Evolutionary conservation across 192 early-diverging fungal genomes (phyloP).

Genomic region (Polychytrium aggregatum): DNA sequence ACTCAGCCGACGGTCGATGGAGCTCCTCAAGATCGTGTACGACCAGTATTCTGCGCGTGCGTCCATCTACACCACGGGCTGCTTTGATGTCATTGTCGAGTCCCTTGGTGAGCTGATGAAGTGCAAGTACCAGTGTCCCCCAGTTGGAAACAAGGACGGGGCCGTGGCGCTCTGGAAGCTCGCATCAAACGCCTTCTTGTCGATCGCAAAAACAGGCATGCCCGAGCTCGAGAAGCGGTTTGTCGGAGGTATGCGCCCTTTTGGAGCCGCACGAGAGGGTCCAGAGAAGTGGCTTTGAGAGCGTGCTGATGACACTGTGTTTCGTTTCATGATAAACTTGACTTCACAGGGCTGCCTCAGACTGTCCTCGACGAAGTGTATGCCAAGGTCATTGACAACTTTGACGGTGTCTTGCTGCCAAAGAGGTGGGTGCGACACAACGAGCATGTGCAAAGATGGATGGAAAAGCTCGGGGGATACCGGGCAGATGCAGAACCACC

Average conservation of each 20-base stretch:
- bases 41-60: slow-evolving; percentile 70
- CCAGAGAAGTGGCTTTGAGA: background rate
- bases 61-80: slow-evolving; percentile 50
- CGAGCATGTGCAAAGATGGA: no score
- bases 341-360: slow-evolving; percentile 32
- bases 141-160: no score
- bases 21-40: slow-evolving; percentile 60
- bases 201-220: slow-evolving; percentile 25
- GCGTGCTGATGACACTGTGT: slow-evolving; percentile 2
- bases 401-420: slow-evolving; percentile 49
- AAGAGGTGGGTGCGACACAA: slow-evolving; percentile 30
- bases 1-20: slow-evolving; percentile 26
- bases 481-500: background rate
- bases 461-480: slow-evolving; percentile 6
- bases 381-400: slow-evolving; percentile 41
- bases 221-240: slow-evolving; percentile 9
- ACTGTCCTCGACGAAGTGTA: slow-evolving; percentile 41
- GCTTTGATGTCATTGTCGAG: slow-evolving; percentile 65
- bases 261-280: slow-evolving; percentile 2
- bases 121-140: no score
- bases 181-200: slow-evolving; percentile 46
- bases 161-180: no score
- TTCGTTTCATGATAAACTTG: slow-evolving; percentile 5
- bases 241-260: slow-evolving; percentile 6
- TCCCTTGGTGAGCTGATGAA: no score